A percentile compares a stretch with the other conserved stretches of the same genome.
Evolutionary conservation across 129 eudicot genomes (phyloP).

Genomic region (Kitagawia praeruptora): DNA sequence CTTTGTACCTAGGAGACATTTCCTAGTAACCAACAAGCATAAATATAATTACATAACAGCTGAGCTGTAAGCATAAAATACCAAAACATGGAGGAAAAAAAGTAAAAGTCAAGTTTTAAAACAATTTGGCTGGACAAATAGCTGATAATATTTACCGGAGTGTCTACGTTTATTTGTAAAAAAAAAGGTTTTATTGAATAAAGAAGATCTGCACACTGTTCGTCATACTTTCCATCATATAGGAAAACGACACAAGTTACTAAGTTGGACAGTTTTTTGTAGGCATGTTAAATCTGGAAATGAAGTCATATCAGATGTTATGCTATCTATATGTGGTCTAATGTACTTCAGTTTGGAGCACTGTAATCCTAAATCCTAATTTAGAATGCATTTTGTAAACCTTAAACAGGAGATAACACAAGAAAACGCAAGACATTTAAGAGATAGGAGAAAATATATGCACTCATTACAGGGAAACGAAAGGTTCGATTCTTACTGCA

Average conservation of each 20-base stretch:
- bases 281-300: neutral
- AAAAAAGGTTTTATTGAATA: neutral
- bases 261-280: neutral
- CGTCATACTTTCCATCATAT: neutral
- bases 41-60: neutral
- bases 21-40: neutral
- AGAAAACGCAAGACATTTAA: neutral
- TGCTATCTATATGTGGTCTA: neutral
- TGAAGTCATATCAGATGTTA: neutral
- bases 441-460: neutral
- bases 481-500: conserved; percentile 45
- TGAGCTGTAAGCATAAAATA: neutral
- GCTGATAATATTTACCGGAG: neutral
- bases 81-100: neutral
- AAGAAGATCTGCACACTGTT: neutral
- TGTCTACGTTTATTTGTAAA: neutral
- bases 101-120: neutral
- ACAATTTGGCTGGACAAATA: neutral
- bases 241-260: neutral
- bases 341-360: neutral
- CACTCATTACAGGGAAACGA: neutral
- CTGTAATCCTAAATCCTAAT: neutral
- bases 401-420: neutral
- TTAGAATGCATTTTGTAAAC: neutral
- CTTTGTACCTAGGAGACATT: conserved; percentile 2